Conservation (phyloP, 2,329 filamentous ascomycete genomes). For the Penicillium griseofulvum region DNA sequence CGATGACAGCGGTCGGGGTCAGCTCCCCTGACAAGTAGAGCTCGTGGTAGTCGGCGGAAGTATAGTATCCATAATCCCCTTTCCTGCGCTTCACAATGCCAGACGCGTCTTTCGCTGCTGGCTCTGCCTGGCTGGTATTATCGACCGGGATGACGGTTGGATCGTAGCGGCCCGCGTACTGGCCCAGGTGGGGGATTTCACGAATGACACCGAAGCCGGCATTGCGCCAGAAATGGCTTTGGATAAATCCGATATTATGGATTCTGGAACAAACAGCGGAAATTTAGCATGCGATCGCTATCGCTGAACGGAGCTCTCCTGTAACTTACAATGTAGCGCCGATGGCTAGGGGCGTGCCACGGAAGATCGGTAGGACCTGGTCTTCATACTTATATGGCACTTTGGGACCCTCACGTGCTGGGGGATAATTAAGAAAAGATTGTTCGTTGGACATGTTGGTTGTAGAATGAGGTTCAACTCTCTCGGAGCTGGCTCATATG, state of each 20-base stretch:
- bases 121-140: slow-evolving; percentile 13
- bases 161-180: slow-evolving; percentile 55
- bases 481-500: neutral
- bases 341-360: slow-evolving; percentile 62
- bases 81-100: slow-evolving; percentile 37
- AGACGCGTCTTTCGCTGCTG: slow-evolving; percentile 16
- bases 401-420: slow-evolving; percentile 38
- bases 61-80: slow-evolving; percentile 56
- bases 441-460: slow-evolving; percentile 19
- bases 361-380: slow-evolving; percentile 67
- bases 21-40: slow-evolving; percentile 67
- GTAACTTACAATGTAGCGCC: slow-evolving; percentile 59
- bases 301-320: slow-evolving; percentile 1
- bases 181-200: slow-evolving; percentile 53
- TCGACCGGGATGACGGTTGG: slow-evolving; percentile 55
- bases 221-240: slow-evolving; percentile 68
- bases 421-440: slow-evolving; percentile 39
- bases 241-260: slow-evolving; percentile 58
- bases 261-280: slow-evolving; percentile 45
- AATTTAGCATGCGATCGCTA: slow-evolving; percentile 1
- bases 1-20: slow-evolving; percentile 70
- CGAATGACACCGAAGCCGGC: slow-evolving; percentile 63
- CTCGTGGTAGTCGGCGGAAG: slow-evolving; percentile 72
- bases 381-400: slow-evolving; percentile 49
- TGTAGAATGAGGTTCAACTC: neutral